Conservation (phyloP, 805 yeast genomes). For the Saccharomycopsis javanensis region DNA sequence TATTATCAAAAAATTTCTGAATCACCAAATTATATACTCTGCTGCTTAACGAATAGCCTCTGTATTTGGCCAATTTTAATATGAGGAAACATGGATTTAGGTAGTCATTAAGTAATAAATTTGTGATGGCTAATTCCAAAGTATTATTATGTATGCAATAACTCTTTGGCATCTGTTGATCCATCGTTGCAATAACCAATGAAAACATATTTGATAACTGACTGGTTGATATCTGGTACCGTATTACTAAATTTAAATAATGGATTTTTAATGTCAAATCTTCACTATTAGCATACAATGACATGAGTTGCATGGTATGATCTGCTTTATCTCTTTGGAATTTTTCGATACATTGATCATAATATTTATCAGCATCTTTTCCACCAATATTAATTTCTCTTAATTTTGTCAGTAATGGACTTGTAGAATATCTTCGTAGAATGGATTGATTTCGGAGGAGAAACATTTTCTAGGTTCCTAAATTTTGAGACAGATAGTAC, state of each 20-base stretch:
- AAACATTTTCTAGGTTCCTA: too few relatives aligned
- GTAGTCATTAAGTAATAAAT: slow-evolving; percentile 7
- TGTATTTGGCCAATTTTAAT: neutral
- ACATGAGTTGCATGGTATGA: slow-evolving; percentile 1
- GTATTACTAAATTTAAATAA: slow-evolving; percentile 9
- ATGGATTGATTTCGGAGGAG: neutral
- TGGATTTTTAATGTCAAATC: neutral
- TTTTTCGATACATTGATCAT: neutral
- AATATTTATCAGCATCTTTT: neutral
- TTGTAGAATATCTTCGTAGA: neutral
- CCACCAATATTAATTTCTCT: neutral
- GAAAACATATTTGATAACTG: slow-evolving; percentile 1
- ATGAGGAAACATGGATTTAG: slow-evolving; percentile 2
- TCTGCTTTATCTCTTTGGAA: neutral
- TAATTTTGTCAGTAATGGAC: neutral
- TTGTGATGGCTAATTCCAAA: slow-evolving; percentile 8
- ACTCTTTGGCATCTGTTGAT: neutral
- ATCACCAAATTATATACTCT: slow-evolving; percentile 13
- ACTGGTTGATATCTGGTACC: slow-evolving; percentile 2
- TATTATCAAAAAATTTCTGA: neutral
- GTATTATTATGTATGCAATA: neutral
- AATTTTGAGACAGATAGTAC: too few relatives aligned
- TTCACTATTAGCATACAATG: neutral
- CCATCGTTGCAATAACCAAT: neutral
- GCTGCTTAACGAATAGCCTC: slow-evolving; percentile 2